Conservation (phyloP, 2,329 filamentous ascomycete species). For the Coniochaeta pulveracea region DNA sequence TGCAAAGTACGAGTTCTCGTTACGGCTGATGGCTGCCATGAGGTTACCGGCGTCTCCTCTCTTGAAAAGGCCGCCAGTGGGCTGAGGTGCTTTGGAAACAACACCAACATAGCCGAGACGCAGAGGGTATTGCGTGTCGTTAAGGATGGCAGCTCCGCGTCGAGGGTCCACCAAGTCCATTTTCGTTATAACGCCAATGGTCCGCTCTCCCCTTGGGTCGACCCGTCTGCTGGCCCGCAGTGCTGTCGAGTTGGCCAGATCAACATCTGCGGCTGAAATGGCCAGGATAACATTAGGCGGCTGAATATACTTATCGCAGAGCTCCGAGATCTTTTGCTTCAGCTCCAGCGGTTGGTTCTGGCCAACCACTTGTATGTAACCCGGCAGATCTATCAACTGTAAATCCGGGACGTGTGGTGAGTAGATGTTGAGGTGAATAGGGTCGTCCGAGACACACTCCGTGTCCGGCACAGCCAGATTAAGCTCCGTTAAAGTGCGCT, state of each 20-base stretch:
- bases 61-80: slow-evolving; percentile 62
- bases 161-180: slow-evolving; percentile 91
- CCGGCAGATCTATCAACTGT: slow-evolving; percentile 89
- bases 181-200: slow-evolving; percentile 97
- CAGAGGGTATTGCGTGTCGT: slow-evolving; percentile 85
- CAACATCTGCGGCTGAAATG: slow-evolving; percentile 94
- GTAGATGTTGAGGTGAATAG: slow-evolving; percentile 90
- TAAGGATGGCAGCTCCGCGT: slow-evolving; percentile 67
- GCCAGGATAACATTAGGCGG: slow-evolving; percentile 92
- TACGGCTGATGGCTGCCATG: slow-evolving; percentile 69
- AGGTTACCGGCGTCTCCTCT: slow-evolving; percentile 73
- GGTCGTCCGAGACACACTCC: slow-evolving; percentile 92
- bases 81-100: slow-evolving; percentile 66
- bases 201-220: slow-evolving; percentile 87
- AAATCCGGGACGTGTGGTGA: slow-evolving; percentile 92
- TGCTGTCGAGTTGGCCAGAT: slow-evolving; percentile 91
- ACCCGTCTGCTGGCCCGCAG: slow-evolving; percentile 81
- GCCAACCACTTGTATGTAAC: slow-evolving; percentile 93
- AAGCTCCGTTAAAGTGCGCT: slow-evolving; percentile 86
- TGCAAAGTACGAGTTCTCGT: slow-evolving; percentile 80
- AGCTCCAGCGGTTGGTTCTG: slow-evolving; percentile 82
- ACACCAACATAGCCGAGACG: slow-evolving; percentile 95
- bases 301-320: slow-evolving; percentile 98
- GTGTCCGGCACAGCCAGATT: slow-evolving; percentile 85
- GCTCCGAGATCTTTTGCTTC: slow-evolving; percentile 89